Evolutionary conservation across 768 basidiomycete genomes (phyloP).

Genomic region (Tricholomella constricta): DNA sequence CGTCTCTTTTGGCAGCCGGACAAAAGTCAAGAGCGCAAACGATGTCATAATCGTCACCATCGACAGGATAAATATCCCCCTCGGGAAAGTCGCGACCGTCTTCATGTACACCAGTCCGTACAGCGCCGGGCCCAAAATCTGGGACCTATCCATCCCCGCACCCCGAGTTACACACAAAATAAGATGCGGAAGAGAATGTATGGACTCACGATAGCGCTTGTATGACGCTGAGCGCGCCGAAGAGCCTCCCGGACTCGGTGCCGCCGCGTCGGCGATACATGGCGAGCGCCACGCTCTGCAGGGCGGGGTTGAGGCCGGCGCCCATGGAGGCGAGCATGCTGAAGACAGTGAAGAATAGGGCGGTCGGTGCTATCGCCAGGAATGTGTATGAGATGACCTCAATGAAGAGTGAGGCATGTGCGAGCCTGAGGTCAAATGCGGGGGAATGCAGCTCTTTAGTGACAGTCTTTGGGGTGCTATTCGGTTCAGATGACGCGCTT

Average conservation of each 20-base stretch:
- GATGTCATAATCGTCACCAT: conserved; percentile 40
- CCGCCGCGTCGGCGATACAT: conserved; percentile 58
- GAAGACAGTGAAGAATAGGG: conserved; percentile 52
- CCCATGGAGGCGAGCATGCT: conserved; percentile 58
- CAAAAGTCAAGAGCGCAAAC: conserved; percentile 46
- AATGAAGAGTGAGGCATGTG: conserved; percentile 59
- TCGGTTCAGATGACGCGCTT: too few species aligned
- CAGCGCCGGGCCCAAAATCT: conserved; percentile 70
- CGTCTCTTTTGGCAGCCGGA: conserved; percentile 36
- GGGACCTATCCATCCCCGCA: conserved; percentile 53
- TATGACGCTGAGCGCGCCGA: conserved; percentile 78
- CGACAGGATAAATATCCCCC: conserved; percentile 67
- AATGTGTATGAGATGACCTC: conserved; percentile 53
- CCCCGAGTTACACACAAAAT: too few species aligned
- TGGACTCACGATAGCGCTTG: conserved; percentile 60
- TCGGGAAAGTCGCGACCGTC: conserved; percentile 71
- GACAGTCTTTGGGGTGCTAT: conserved; percentile 7
- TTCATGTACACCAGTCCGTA: conserved; percentile 72
- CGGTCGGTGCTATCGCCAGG: conserved; percentile 49
- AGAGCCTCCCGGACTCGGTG: conserved; percentile 70
- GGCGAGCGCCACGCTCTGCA: conserved; percentile 72
- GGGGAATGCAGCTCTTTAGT: conserved; percentile 42
- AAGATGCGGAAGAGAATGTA: background rate
- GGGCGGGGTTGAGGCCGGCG: conserved; percentile 62
- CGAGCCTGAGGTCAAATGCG: conserved; percentile 69